phyloP scores from a whole-genome alignment of 768 basidiomycete genomes.

The Pisolithus marmoratus region DNA sequence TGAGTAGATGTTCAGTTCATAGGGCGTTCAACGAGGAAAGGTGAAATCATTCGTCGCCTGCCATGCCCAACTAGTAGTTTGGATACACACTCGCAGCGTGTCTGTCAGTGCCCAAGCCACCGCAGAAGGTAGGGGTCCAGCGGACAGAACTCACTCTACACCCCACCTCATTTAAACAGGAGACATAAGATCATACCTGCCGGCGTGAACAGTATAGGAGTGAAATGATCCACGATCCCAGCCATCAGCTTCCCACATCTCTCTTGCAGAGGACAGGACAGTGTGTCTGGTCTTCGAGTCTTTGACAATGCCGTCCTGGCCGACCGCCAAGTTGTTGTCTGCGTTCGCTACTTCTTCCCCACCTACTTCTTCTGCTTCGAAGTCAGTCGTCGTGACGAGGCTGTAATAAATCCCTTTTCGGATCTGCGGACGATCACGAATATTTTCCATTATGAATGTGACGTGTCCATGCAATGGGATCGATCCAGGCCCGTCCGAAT shows the following conservation, averaged over 20 bases:
- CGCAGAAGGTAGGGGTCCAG: no score
- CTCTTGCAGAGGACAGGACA: slow-evolving; percentile 28
- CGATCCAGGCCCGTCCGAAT: neutral
- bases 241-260: slow-evolving; percentile 48
- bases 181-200: slow-evolving; percentile 18
- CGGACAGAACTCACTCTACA: no score
- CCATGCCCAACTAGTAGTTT: neutral
- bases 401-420: slow-evolving; percentile 62
- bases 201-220: slow-evolving; percentile 67
- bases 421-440: slow-evolving; percentile 31
- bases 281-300: slow-evolving; percentile 7
- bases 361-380: slow-evolving; percentile 37
- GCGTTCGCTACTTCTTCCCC: slow-evolving; percentile 3
- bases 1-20: neutral
- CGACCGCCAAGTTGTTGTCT: neutral
- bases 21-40: no score
- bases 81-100: neutral
- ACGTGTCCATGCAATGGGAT: neutral
- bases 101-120: no score
- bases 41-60: neutral
- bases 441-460: slow-evolving; percentile 1
- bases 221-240: slow-evolving; percentile 58
- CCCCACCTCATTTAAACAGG: neutral
- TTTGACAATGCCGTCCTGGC: neutral
- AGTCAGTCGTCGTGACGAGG: slow-evolving; percentile 53